These are phyloP conservation scores for Hortiboletus campestris DNA, from an alignment of 768 basidiomycete genomes.

Conservation along the genomic window DNA sequence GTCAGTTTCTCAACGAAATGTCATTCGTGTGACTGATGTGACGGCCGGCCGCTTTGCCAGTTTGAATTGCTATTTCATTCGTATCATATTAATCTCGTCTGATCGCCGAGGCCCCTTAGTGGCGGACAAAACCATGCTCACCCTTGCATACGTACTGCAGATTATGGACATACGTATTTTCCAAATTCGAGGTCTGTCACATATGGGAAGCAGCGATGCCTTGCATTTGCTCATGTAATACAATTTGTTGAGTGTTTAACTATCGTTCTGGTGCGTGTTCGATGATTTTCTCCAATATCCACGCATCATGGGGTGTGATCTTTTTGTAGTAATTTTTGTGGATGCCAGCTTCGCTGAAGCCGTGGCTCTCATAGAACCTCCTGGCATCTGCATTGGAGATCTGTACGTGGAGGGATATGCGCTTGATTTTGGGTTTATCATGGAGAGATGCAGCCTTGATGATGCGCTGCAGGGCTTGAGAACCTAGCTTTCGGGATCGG, in stretches of 20 bases:
- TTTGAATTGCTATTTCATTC: slow-evolving; percentile 24
- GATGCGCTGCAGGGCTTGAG: slow-evolving; percentile 66
- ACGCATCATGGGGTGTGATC: slow-evolving; percentile 79
- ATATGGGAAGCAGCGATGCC: slow-evolving; percentile 7
- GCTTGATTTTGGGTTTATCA: slow-evolving; percentile 58
- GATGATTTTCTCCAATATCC: slow-evolving; percentile 74
- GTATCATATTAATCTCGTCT: slow-evolving; percentile 24
- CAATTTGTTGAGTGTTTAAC: slow-evolving; percentile 22
- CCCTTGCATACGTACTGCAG: slow-evolving; percentile 30
- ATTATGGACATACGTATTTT: slow-evolving; percentile 27
- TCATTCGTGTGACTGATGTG: slow-evolving; percentile 21
- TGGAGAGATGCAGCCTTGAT: slow-evolving; percentile 60
- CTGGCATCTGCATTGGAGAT: slow-evolving; percentile 76
- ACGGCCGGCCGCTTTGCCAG: slow-evolving; percentile 10
- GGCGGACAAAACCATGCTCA: slow-evolving; percentile 18
- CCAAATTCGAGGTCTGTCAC: slow-evolving; percentile 11
- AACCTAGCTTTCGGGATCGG: slow-evolving; percentile 74
- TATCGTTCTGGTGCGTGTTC: slow-evolving; percentile 26
- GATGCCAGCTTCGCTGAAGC: slow-evolving; percentile 65
- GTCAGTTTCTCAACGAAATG: slow-evolving; percentile 14
- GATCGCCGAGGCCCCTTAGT: slow-evolving; percentile 15
- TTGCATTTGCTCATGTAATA: slow-evolving; percentile 23
- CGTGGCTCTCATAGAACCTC: slow-evolving; percentile 80
- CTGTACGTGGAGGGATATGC: slow-evolving; percentile 85
- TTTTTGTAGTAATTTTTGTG: slow-evolving; percentile 88